These are phyloP conservation scores for Colletotrichum sp. DNA, from an alignment of 2,329 filamentous ascomycete species.

Conservation along the genomic window DNA sequence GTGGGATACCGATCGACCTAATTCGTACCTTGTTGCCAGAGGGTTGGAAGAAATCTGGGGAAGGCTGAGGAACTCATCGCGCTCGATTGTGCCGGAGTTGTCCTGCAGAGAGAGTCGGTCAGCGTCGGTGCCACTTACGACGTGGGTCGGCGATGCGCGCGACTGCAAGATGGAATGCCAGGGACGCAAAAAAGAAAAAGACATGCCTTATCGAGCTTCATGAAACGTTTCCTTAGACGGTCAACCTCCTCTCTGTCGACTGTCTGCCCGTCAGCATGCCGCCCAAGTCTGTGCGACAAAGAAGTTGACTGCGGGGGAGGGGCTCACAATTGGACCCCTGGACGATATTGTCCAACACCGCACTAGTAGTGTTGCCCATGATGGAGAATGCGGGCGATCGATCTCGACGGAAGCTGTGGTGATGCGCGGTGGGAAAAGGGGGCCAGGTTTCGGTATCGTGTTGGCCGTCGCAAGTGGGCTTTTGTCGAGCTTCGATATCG, in stretches of 20 bases:
- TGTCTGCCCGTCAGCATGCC: conserved; percentile 40
- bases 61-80: conserved; percentile 95
- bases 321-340: conserved; percentile 89
- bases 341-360: conserved; percentile 93
- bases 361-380: conserved; percentile 74
- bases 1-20: not conserved
- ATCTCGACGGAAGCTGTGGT: not conserved
- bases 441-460: not conserved
- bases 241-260: conserved; percentile 98
- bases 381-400: conserved; percentile 19
- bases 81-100: conserved; percentile 97
- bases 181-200: not conserved
- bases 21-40: conserved; percentile 81
- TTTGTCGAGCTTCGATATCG: conserved; percentile 3
- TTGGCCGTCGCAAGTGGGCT: not conserved
- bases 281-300: conserved; percentile 12
- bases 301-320: conserved; percentile 22
- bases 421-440: not conserved
- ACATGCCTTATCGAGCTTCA: conserved; percentile 96
- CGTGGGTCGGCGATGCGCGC: not conserved
- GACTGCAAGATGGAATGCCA: not conserved
- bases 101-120: conserved; percentile 63
- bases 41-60: conserved; percentile 98
- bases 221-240: conserved; percentile 93
- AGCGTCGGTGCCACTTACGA: not conserved